phyloP scores from a whole-genome alignment of 768 basidiomycete genomes.

The Plicaturopsis crispa region DNA sequence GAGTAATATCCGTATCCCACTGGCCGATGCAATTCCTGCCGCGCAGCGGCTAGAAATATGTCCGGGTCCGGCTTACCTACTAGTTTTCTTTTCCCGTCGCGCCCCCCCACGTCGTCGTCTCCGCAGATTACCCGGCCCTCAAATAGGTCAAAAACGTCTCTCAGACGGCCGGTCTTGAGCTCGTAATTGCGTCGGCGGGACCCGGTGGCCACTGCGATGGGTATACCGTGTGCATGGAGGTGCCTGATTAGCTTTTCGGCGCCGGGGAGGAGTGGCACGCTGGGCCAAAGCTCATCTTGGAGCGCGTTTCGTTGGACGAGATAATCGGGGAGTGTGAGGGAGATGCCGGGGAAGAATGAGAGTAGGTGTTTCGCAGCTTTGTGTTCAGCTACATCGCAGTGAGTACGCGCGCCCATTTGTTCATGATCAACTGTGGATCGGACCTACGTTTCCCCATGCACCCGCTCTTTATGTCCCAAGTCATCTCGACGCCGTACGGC shows the following conservation, averaged over 20 bases:
- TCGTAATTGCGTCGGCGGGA: slow-evolving; percentile 57
- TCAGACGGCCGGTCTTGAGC: slow-evolving; percentile 60
- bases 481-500: slow-evolving; percentile 68
- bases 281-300: slow-evolving; percentile 64
- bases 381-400: slow-evolving; percentile 50
- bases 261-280: slow-evolving; percentile 69
- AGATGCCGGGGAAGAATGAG: slow-evolving; percentile 69
- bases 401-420: neutral
- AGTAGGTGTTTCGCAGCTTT: slow-evolving; percentile 61
- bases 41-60: slow-evolving; percentile 71
- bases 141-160: slow-evolving; percentile 53
- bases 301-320: slow-evolving; percentile 43
- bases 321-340: slow-evolving; percentile 56
- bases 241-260: slow-evolving; percentile 61
- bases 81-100: too few relatives aligned
- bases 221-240: slow-evolving; percentile 57
- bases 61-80: slow-evolving; percentile 78
- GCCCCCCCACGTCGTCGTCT: slow-evolving; percentile 55
- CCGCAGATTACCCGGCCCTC: slow-evolving; percentile 62
- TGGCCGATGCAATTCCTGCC: slow-evolving; percentile 42
- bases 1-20: slow-evolving; percentile 37
- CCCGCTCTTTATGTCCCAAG: slow-evolving; percentile 85
- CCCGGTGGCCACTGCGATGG: slow-evolving; percentile 79
- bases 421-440: too few relatives aligned
- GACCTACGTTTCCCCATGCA: slow-evolving; percentile 77